These are phyloP conservation scores for Pseudomassariella vexata DNA, from an alignment of 2,329 filamentous ascomycete genomes.

Conservation along the genomic window DNA sequence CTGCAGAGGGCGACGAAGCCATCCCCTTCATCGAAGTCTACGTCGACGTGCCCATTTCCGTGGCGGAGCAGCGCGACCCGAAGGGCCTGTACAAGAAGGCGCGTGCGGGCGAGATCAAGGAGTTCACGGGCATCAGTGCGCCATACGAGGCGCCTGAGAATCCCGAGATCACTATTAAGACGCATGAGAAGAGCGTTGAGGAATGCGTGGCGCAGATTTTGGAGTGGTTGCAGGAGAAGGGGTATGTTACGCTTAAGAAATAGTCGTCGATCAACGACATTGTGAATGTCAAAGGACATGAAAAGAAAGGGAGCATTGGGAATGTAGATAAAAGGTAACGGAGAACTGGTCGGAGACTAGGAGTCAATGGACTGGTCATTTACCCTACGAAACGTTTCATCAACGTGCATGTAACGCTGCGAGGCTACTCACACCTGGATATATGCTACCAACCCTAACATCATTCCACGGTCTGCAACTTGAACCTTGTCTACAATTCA, in stretches of 20 bases:
- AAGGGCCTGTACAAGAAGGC: constrained; percentile 99
- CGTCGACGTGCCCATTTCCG: constrained; percentile 84
- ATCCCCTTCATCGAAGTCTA: constrained; percentile 92
- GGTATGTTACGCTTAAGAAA: constrained; percentile 38
- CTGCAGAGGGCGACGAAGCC: constrained; percentile 54
- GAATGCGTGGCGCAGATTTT: constrained; percentile 84
- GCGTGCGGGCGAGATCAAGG: constrained; percentile 85
- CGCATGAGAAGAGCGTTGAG: constrained; percentile 76
- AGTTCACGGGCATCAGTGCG: constrained; percentile 93
- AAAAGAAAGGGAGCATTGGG: too few relatives aligned
- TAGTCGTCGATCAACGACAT: too few relatives aligned
- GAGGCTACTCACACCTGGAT: too few relatives aligned
- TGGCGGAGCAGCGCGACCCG: constrained; percentile 90
- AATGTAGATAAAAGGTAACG: too few relatives aligned
- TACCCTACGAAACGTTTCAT: too few relatives aligned
- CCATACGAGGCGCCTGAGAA: constrained; percentile 87
- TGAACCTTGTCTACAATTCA: constrained; percentile 48
- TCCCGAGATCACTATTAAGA: constrained; percentile 83
- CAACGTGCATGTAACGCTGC: too few relatives aligned
- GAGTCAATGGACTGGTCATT: too few relatives aligned
- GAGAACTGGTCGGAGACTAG: too few relatives aligned
- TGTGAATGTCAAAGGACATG: too few relatives aligned
- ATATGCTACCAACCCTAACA: too few relatives aligned
- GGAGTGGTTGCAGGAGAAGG: constrained; percentile 68
- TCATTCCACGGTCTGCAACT: too few relatives aligned